Base-by-base conservation (phyloP, 768 basidiomycete species). In the Lentinula lateritia region DNA sequence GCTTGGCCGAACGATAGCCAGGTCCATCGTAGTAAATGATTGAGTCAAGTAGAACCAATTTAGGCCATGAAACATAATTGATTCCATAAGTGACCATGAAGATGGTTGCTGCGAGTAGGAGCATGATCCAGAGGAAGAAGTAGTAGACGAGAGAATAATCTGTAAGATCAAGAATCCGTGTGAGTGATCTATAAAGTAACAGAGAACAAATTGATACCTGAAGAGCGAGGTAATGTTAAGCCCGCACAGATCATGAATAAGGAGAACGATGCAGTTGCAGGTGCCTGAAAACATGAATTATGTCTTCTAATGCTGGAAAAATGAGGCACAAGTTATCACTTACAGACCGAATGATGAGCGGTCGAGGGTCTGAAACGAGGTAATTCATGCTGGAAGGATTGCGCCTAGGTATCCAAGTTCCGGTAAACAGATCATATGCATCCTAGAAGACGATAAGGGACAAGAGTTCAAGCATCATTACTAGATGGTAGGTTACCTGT, bases 1-100 rank as follows among this genome's bases (percentile, higher is more conserved):
- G 79, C 59, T 84, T 79, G 5, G 77, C 84, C 5, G 92, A 89
- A 39, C 91, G 87, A 78, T 83, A 93, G 5, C 95, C 95, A 38
- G 93, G 90, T 15, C 97, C 97, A 52, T 82, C 80, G 72, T 98
- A 99, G 69, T 90, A 86, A 60, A 98, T 88, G 56, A 88, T 78
- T 61, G 93, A 91, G 50, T 94, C 88, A 4, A 88, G 86, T 0
- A 93, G 90, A 64, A 90, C 83, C 59, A 99, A 81, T 10, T 89
- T 84, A 12, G 97, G 97, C 92, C 95, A 98, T 15, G 90, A 84
- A 59, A 99, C 96, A 70, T 97, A 99, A 63, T 94, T 92, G 65
- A 95, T 87, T 41, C 95, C 96, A 73, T 96, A 83, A n/a, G 83
- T 72, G 67, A 88, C 65, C 65, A 98, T 93, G 75, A 91, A 95